These are phyloP conservation scores for Aureobasidium lini DNA, from an alignment of 2,329 filamentous ascomycete species.

Conservation along the genomic window DNA sequence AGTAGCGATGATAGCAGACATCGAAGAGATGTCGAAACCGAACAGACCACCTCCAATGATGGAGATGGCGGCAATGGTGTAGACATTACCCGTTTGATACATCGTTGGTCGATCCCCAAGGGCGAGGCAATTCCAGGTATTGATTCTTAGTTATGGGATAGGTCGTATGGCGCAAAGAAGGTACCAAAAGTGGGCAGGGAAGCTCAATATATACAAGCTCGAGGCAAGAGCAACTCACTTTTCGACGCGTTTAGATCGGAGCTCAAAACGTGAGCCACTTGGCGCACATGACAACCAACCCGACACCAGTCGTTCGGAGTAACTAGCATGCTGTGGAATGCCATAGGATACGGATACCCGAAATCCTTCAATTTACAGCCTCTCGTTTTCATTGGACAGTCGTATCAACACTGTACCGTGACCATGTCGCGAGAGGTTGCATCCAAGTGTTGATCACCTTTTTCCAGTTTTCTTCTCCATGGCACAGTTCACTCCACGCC, in stretches of 20 bases:
- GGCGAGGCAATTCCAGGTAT: not conserved
- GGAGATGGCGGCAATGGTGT: conserved; percentile 50
- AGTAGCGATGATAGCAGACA: conserved; percentile 58
- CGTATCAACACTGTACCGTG: not conserved
- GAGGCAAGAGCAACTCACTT: not conserved
- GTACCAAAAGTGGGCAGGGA: not conserved
- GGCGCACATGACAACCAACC: not conserved
- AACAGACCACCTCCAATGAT: conserved; percentile 62
- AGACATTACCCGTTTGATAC: conserved; percentile 47
- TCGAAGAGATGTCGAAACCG: conserved; percentile 71
- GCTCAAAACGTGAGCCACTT: not conserved
- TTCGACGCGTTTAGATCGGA: not conserved
- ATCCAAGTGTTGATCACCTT: conserved; percentile 1
- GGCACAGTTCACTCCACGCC: conserved; percentile 11
- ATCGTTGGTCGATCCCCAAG: conserved; percentile 16
- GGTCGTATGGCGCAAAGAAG: not conserved
- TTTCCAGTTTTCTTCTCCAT: conserved; percentile 6
- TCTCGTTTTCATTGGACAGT: not conserved
- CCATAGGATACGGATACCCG: not conserved
- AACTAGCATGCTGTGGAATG: conserved; percentile 6
- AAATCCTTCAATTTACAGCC: not conserved
- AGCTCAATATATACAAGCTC: not conserved
- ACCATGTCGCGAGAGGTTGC: not conserved
- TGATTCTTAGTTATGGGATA: not conserved
- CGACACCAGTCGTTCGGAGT: not conserved